Percentiles rank a stretch among this genome's conserved stretches.
Evolutionary conservation across 768 basidiomycete genomes (phyloP).

Genomic region (Phaeolepiota aurea): DNA sequence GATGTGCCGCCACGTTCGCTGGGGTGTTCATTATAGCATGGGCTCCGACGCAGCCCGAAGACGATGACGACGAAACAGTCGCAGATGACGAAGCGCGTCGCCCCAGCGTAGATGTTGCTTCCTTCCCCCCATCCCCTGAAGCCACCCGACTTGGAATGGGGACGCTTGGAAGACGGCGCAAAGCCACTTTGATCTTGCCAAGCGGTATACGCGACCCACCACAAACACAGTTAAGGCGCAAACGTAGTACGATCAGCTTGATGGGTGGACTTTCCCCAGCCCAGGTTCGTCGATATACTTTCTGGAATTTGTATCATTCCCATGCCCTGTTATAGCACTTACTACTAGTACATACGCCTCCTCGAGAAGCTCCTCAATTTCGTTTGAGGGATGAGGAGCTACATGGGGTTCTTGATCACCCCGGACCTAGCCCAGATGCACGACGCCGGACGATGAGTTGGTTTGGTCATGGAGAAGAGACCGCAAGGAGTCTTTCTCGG

Average conservation of each 20-base stretch:
- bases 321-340: conserved; percentile 34
- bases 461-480: conserved; percentile 26
- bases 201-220: conserved; percentile 27
- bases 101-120: conserved; percentile 9
- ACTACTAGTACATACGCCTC: conserved; percentile 59
- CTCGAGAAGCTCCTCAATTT: conserved; percentile 32
- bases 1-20: conserved; percentile 80
- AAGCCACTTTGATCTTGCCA: conserved; percentile 41
- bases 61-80: conserved; percentile 14
- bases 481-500: conserved; percentile 10
- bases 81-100: conserved; percentile 15
- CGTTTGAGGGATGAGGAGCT: conserved; percentile 16
- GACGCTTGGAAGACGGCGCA: conserved; percentile 28
- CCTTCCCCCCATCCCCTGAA: conserved; percentile 11
- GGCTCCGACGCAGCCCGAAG: conserved; percentile 27
- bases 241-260: conserved; percentile 49
- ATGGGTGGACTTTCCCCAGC: conserved; percentile 66
- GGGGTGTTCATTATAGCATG: conserved; percentile 88
- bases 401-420: conserved; percentile 25
- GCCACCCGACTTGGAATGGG: conserved; percentile 20
- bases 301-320: too few relatives aligned
- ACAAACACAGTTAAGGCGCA: conserved; percentile 41
- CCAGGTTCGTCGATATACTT: conserved; percentile 40
- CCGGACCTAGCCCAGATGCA: conserved; percentile 18
- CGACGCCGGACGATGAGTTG: conserved; percentile 33